phyloP scores from a whole-genome alignment of 352 stramenopile genomes.

The Phytopythium kandeliae region DNA sequence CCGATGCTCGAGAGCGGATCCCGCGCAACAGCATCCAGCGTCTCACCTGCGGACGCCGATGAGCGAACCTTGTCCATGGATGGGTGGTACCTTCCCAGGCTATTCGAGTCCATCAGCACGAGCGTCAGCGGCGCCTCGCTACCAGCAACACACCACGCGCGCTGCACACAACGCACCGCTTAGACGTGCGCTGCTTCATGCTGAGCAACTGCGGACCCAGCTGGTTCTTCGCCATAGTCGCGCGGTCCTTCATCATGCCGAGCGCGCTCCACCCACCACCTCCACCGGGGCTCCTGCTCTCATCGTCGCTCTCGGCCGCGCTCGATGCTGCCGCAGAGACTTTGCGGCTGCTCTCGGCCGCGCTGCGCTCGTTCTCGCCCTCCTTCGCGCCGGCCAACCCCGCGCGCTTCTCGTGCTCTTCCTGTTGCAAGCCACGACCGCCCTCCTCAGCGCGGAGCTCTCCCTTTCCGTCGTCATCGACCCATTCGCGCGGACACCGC shows the following conservation, averaged over 20 bases:
- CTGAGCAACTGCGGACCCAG: constrained; percentile 40
- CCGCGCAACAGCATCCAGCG: too few species aligned
- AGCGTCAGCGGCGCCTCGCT: constrained; percentile 1
- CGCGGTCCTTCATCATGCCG: constrained; percentile 45
- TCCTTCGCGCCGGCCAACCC: neutral
- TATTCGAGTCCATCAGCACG: constrained; percentile 8
- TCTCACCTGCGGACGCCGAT: constrained; percentile 58
- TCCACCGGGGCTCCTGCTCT: neutral
- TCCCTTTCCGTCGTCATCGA: neutral
- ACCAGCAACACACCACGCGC: neutral
- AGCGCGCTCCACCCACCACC: constrained; percentile 25
- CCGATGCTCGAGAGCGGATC: too few species aligned
- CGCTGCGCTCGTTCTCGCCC: neutral
- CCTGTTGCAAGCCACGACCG: neutral
- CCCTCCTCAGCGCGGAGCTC: neutral
- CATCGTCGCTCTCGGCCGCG: neutral
- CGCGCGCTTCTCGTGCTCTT: neutral
- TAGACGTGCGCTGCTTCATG: constrained; percentile 53
- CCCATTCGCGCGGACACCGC: neutral
- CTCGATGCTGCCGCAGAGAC: neutral
- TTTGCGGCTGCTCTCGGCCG: neutral
- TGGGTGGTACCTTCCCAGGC: constrained; percentile 68
- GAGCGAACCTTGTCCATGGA: constrained; percentile 70
- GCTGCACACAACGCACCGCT: constrained; percentile 16
- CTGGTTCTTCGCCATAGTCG: constrained; percentile 47